These are phyloP conservation scores for Eimeria acervulina DNA, from an alignment of 169 alveolate species.

Conservation along the genomic window DNA sequence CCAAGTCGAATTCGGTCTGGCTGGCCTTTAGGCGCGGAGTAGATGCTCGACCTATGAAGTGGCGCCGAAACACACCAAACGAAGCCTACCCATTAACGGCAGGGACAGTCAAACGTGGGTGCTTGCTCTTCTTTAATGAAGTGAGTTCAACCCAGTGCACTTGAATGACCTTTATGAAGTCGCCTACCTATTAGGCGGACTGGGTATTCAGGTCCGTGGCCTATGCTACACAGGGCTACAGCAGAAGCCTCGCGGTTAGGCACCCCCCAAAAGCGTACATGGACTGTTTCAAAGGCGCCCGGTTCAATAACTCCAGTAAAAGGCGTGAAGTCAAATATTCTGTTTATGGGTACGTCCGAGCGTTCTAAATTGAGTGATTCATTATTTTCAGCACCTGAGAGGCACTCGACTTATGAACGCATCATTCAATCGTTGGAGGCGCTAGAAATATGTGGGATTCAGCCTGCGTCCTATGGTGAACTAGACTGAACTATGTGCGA, in stretches of 20 bases:
- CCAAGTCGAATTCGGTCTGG: slow-evolving; percentile 92
- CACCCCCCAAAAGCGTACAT: slow-evolving; percentile 93
- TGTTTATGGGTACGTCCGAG: slow-evolving; percentile 91
- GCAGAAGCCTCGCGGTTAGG: slow-evolving; percentile 92
- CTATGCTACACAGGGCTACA: slow-evolving; percentile 94
- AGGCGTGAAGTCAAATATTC: slow-evolving; percentile 96
- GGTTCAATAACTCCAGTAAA: slow-evolving; percentile 94
- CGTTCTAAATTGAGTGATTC: slow-evolving; percentile 26
- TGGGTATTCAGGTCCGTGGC: slow-evolving; percentile 97
- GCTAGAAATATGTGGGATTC: background rate
- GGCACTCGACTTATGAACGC: background rate
- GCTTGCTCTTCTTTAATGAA: background rate
- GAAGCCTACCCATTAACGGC: background rate
- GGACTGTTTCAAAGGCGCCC: slow-evolving; percentile 93
- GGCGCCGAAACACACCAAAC: background rate
- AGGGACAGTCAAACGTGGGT: background rate
- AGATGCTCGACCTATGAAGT: slow-evolving; percentile 78
- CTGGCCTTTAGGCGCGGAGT: slow-evolving; percentile 91
- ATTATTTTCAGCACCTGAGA: slow-evolving; percentile 42
- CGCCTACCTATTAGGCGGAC: slow-evolving; percentile 94
- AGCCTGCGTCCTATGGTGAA: background rate
- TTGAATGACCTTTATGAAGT: background rate
- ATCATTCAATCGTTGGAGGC: background rate
- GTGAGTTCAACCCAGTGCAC: background rate
- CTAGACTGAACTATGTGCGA: background rate